Evolutionary conservation across 192 early-diverging fungal genomes (phyloP).

Genomic region (Blastocladiella britannica): DNA sequence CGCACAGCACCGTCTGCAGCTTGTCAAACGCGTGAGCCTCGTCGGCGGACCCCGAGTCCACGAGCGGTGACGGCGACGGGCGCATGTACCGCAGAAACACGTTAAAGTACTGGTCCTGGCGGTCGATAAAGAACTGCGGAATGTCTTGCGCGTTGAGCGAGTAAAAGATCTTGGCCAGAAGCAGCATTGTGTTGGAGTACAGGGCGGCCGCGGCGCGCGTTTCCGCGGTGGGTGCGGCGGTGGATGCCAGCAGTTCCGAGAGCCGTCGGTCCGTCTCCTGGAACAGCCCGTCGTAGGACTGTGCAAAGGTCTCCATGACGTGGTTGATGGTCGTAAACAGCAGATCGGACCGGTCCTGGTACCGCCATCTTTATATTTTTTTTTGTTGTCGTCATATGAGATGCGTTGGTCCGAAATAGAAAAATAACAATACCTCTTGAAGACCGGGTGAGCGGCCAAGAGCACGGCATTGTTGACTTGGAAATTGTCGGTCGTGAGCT

Average conservation of each 20-base stretch:
- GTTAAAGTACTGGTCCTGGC: constrained; percentile 58
- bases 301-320: constrained; percentile 66
- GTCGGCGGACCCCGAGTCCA: constrained; percentile 52
- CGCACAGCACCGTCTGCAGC: constrained; percentile 81
- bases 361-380: constrained; percentile 46
- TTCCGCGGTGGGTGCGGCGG: constrained; percentile 44
- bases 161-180: constrained; percentile 78
- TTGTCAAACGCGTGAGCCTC: constrained; percentile 66
- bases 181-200: constrained; percentile 43
- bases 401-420: background rate
- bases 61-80: constrained; percentile 52
- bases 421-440: constrained; percentile 38
- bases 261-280: constrained; percentile 57
- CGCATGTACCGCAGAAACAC: constrained; percentile 73
- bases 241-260: too few relatives aligned
- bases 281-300: constrained; percentile 63
- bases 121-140: constrained; percentile 90
- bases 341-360: constrained; percentile 51
- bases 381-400: background rate
- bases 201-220: constrained; percentile 41
- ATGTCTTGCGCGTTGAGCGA: constrained; percentile 90
- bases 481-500: constrained; percentile 55
- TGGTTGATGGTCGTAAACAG: constrained; percentile 81
- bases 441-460: constrained; percentile 87
- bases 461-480: constrained; percentile 75